Base-by-base conservation (phyloP, 2,329 filamentous ascomycete species). In the Nemania abortiva region DNA sequence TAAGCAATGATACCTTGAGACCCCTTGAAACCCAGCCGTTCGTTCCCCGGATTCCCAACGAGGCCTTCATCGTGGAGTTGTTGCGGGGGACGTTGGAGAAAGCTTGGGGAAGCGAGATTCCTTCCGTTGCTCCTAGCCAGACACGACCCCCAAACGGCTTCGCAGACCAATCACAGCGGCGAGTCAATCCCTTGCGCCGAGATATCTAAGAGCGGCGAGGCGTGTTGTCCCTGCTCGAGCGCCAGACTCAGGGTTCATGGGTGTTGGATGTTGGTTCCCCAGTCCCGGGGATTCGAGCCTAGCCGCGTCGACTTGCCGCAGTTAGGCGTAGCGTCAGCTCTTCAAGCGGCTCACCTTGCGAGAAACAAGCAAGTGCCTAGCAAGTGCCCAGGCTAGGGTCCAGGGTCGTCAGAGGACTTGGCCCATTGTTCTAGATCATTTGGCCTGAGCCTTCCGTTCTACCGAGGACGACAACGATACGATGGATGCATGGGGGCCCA, bases 101-200 rank as follows among this genome's bases (percentile, higher is more conserved):
- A 45, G 53, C 13, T 56, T 61, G 66, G 66, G 66, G 63, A 57
- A 55, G 31, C 6, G 42, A 55, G 52, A 63, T 54, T 69, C 57
- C 66, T 66, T 69, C 63, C 63, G 66, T 66, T 69, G 62, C 66
- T 62, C 66, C 63, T 66, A 66, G 66, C 50, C 53, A 62, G 64
- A 39, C 22, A 5, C 22, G 45, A 53, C 66, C 18, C 66, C 62
- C 34, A 24, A 62, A 27, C 53, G 20, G 45, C 45, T 47, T 34
- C 10, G n/a, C 13, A 7, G 39, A 34, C 66, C 66, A 69, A 69
- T 66, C 27, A 49, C 20, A 52, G 29, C 34, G 11, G 15, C 29
- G 18, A 15, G 24, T 45, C 45, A 62, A 54, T 62, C 66, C 66
- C 45, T 69, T 69, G 52, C 62, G 39, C 66, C 66, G 66, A 65